Evolutionary conservation across 2,329 filamentous ascomycete genomes (phyloP).

Genomic region (Phaeoacremonium minimum): DNA sequence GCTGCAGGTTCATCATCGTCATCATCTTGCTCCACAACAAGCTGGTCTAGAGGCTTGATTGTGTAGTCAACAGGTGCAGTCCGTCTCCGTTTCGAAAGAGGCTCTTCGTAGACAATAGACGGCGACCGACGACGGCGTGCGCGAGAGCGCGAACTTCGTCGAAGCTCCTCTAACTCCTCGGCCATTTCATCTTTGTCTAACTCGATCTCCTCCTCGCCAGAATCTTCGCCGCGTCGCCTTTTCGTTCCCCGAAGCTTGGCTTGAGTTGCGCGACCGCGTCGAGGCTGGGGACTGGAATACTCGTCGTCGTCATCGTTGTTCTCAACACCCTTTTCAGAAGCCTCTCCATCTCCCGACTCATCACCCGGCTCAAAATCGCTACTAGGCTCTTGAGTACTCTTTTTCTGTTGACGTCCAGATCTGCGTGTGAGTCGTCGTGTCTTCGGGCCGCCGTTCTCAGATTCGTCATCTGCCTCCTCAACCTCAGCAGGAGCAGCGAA

Average conservation of each 20-base stretch:
- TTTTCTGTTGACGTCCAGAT: constrained; percentile 36
- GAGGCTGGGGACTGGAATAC: constrained; percentile 42
- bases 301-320: constrained; percentile 39
- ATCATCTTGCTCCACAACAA: constrained; percentile 67
- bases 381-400: constrained; percentile 47
- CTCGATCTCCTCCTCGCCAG: constrained; percentile 52
- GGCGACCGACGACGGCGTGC: constrained; percentile 47
- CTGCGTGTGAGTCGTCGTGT: constrained; percentile 44
- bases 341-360: constrained; percentile 52
- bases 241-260: constrained; percentile 37
- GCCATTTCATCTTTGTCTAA: constrained; percentile 62
- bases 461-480: constrained; percentile 15
- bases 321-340: constrained; percentile 26
- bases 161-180: constrained; percentile 61
- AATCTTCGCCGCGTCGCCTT: constrained; percentile 42
- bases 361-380: constrained; percentile 60
- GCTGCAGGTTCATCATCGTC: constrained; percentile 64
- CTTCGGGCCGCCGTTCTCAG: constrained; percentile 20
- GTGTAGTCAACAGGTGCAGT: constrained; percentile 75
- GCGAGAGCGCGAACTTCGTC: constrained; percentile 41
- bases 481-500: constrained; percentile 17
- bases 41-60: constrained; percentile 70
- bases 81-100: constrained; percentile 44
- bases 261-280: constrained; percentile 40
- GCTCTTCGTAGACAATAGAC: constrained; percentile 56